Base-by-base conservation (phyloP, 768 basidiomycete genomes). In the Strobilomyces confusus region DNA sequence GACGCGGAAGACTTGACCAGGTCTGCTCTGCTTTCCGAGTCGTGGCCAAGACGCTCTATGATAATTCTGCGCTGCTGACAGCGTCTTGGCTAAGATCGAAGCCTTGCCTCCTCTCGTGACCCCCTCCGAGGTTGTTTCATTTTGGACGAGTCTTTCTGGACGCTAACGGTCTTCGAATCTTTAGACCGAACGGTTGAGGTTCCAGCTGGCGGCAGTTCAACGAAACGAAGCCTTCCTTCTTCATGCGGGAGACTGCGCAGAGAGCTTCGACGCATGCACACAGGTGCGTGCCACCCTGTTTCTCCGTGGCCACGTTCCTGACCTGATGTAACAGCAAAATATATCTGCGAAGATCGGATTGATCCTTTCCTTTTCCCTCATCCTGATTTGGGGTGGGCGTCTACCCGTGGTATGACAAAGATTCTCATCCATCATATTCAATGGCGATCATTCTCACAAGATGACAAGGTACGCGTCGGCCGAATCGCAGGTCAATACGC, bases 221-320 rank as follows among this genome's bases (percentile, higher is more conserved):
- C 78, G 78, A 19, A 90, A 92, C 57, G 83, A 95, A 63, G 93
- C 92, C 0, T 98, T 99, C 72, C 77, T 99, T 34, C 79, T 99
- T 3, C 97, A 99, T 57, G 97, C 97, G 1, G 97, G 97, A 2
- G 97, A 99, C 64, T 99, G 97, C 63, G 94, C 92, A n/a, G 92
- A 95, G 69, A 88, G 90, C 67, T 95, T 95, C 63, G 87, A 90
- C 61, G 92, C 91, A 0, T 94, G 92, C 67, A 92, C 89, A 0
- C 82, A 91, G 57, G 90, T 91, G 65, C 62, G 80, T 75, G 36
- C 26, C 46, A 32, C 38, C 7, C 38, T 51, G 33, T 49, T 33
- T 26, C 32, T 63, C 43, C 46, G 45, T 59, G 13, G 22, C 22
- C 40, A 23, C 1, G 7, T 52, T 30, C 9, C 34, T 58, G 25